These are phyloP conservation scores for Dryas integrifolia DNA, from an alignment of 331 rosid species.

Conservation along the genomic window DNA sequence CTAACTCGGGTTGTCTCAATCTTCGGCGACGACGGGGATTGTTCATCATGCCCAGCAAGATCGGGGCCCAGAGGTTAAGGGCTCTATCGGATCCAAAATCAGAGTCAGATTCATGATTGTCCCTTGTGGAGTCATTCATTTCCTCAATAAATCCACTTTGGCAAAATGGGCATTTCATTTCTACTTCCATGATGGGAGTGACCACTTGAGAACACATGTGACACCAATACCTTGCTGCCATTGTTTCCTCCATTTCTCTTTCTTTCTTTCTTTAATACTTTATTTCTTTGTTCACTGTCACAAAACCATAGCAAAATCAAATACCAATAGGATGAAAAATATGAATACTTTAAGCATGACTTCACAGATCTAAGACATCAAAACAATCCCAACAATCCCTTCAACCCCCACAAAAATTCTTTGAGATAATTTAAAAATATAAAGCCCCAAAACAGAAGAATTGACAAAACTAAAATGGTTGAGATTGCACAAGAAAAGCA, in stretches of 20 bases:
- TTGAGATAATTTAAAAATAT: background rate
- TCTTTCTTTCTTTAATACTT: background rate
- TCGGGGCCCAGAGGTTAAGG: constrained; percentile 73
- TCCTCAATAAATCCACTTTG: constrained; percentile 55
- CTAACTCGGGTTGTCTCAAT: constrained; percentile 41
- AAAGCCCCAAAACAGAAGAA: background rate
- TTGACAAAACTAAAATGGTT: too few relatives aligned
- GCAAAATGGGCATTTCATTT: constrained; percentile 76
- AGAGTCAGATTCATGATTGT: constrained; percentile 31
- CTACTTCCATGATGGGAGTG: constrained; percentile 48
- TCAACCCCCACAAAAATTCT: background rate
- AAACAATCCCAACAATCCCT: background rate
- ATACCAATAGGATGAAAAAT: background rate
- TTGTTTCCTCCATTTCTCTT: constrained; percentile 50
- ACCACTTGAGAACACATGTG: constrained; percentile 60
- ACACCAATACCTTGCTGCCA: constrained; percentile 71
- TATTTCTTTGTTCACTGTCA: constrained; percentile 1
- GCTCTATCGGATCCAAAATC: constrained; percentile 61
- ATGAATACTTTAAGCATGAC: background rate
- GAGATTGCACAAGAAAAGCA: background rate
- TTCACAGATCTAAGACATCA: background rate
- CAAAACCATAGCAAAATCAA: constrained; percentile 4
- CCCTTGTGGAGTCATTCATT: constrained; percentile 33
- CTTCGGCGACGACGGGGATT: constrained; percentile 55
- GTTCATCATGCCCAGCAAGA: constrained; percentile 71